Evolutionary conservation across 352 stramenopile genomes (phyloP).

Genomic region (Phytophthora uliginosa): DNA sequence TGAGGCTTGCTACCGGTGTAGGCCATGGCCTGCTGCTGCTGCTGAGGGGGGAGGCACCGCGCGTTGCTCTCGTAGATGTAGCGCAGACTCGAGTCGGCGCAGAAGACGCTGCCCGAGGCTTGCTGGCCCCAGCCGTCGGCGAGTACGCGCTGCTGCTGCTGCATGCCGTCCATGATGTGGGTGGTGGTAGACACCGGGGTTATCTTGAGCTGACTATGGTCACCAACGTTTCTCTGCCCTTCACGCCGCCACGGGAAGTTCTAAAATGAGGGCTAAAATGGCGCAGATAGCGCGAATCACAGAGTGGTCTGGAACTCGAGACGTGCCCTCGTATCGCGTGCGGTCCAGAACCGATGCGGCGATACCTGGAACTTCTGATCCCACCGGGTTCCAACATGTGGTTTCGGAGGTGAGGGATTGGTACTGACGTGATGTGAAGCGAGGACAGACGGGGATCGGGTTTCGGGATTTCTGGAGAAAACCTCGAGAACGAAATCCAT

Average conservation of each 20-base stretch:
- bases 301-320: conserved; percentile 18
- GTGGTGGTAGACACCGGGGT: not conserved
- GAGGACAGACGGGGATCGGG: not conserved
- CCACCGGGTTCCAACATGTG: not conserved
- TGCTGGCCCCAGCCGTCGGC: conserved; percentile 76
- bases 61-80: conserved; percentile 79
- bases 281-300: not conserved
- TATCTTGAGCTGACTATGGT: conserved; percentile 27
- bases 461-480: not conserved
- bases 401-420: not conserved
- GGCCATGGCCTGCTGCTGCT: conserved; percentile 8
- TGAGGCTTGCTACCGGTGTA: conserved; percentile 6
- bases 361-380: conserved; percentile 15
- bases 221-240: conserved; percentile 13
- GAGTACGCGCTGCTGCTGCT: conserved; percentile 71
- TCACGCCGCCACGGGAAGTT: conserved; percentile 36
- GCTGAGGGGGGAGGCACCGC: not conserved
- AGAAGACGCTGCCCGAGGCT: conserved; percentile 76
- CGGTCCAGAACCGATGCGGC: conserved; percentile 26
- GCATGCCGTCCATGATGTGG: conserved; percentile 30
- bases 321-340: conserved; percentile 12
- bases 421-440: not conserved
- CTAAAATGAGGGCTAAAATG: conserved; percentile 18
- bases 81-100: conserved; percentile 82
- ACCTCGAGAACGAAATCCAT: conserved; percentile 1